Evolutionary conservation across 768 basidiomycete species (phyloP).

Genomic region (Hypholoma fasciculare): DNA sequence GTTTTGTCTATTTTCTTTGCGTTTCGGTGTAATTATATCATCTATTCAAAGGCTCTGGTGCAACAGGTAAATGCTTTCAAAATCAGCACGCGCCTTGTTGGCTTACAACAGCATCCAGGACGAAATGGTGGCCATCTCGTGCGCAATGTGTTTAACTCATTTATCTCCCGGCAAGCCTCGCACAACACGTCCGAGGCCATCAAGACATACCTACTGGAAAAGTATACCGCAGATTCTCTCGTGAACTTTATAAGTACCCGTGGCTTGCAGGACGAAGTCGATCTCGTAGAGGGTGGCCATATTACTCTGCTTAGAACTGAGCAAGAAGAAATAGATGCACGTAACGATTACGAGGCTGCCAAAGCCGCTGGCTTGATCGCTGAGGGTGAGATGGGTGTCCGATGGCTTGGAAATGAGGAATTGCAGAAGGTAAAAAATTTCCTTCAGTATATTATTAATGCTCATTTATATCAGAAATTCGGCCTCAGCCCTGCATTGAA

Average conservation of each 20-base stretch:
- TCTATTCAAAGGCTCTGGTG: slow-evolving; percentile 59
- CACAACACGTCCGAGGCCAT: slow-evolving; percentile 59
- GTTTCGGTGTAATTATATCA: neutral
- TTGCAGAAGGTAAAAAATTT: slow-evolving; percentile 51
- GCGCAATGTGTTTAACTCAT: slow-evolving; percentile 45
- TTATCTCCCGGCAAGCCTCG: slow-evolving; percentile 31
- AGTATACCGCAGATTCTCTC: slow-evolving; percentile 50
- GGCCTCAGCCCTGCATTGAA: slow-evolving; percentile 42
- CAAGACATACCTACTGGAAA: slow-evolving; percentile 55
- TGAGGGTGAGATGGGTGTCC: slow-evolving; percentile 23
- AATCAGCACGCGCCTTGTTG: neutral
- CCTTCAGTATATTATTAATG: slow-evolving; percentile 6
- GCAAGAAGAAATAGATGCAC: slow-evolving; percentile 37
- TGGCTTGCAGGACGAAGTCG: slow-evolving; percentile 49
- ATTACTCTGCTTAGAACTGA: slow-evolving; percentile 48
- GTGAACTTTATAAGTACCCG: slow-evolving; percentile 46
- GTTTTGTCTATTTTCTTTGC: neutral
- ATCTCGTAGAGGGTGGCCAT: slow-evolving; percentile 62
- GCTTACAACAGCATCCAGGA: slow-evolving; percentile 37
- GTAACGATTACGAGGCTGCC: slow-evolving; percentile 54
- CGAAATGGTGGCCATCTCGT: slow-evolving; percentile 81
- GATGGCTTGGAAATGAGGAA: slow-evolving; percentile 48
- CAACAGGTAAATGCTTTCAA: slow-evolving; percentile 56
- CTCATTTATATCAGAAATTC: slow-evolving; percentile 4
- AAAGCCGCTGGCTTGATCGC: slow-evolving; percentile 49